These are phyloP conservation scores for Sisymbrium altissimum DNA, from an alignment of 345 rosid species.

Conservation along the genomic window DNA sequence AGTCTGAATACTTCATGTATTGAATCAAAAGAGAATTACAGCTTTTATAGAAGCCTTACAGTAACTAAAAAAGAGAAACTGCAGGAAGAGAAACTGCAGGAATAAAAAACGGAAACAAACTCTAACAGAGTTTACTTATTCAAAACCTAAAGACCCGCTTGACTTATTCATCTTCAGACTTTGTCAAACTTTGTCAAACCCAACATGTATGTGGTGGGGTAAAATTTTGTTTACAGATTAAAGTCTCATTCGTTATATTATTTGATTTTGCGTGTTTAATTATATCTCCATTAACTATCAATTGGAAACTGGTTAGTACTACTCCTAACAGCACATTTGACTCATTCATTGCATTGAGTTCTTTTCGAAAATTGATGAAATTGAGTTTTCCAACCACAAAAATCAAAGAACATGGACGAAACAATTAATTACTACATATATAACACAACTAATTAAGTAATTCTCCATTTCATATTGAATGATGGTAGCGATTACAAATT, in stretches of 20 bases:
- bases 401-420: slow-evolving; percentile 2
- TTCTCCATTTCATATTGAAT: background rate
- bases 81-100: no score
- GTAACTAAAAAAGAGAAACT: no score
- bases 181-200: no score
- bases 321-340: background rate
- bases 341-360: background rate
- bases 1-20: no score
- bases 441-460: background rate
- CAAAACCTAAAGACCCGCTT: no score
- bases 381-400: background rate
- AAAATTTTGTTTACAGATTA: background rate
- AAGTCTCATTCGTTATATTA: background rate
- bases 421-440: background rate
- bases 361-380: background rate
- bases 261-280: background rate
- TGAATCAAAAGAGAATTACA: no score
- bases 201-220: background rate
- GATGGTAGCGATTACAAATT: slow-evolving; percentile 6
- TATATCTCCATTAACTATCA: background rate
- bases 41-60: no score
- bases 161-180: no score
- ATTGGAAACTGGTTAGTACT: no score
- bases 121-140: no score
- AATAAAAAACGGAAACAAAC: no score